Base-by-base conservation (phyloP, 495 filamentous ascomycete genomes). In the Penicillium coprophilum region DNA sequence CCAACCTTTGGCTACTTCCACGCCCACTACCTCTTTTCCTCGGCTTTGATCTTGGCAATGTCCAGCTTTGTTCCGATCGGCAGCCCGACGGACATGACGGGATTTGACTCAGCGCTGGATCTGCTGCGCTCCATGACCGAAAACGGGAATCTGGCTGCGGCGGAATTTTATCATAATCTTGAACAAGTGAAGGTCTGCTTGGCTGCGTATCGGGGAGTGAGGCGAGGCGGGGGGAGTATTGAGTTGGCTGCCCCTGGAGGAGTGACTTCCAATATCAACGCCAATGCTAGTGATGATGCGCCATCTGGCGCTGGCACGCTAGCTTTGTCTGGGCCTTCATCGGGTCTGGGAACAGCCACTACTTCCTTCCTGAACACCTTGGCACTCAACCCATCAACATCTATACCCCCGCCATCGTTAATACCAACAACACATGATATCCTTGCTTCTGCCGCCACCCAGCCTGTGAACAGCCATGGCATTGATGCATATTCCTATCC, bases 21-120 rank as follows among this genome's bases (percentile, higher is more conserved):
- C 57, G 70, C 75, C 1, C 73, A 77, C 52, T 79, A 77, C 51
- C 72, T 79, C 15, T 79, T 79, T 53, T 77, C 76, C 23, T 69
- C 71, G 0, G 69, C 69, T 1, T 58, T 76, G 1, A 70, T 76
- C 15, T 59, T 79, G 6, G 71, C 75, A 32, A 77, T 77, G 68
- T 77, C 75, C 31, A 71, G 65, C 48, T 73, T 77, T 50, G 66
- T 75, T 2, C 70, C 73, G 1, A 71, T 74, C 47, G 73, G 71
- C 19, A 74, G 60, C 39, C 62, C 72, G 0, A 60, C 60, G 8
- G 75, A 77, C 49, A 62, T 71, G 53, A 60, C 53, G 2, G 64
- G 65, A 0, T 75, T 77, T 41, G 73, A 76, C 52, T 75, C 72
- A 0, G 71, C 72, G 10, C 58, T 76, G 2, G 72, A 76, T 40